Base-by-base conservation (phyloP, 2,329 filamentous ascomycete species). In the Didymella arachidicola region DNA sequence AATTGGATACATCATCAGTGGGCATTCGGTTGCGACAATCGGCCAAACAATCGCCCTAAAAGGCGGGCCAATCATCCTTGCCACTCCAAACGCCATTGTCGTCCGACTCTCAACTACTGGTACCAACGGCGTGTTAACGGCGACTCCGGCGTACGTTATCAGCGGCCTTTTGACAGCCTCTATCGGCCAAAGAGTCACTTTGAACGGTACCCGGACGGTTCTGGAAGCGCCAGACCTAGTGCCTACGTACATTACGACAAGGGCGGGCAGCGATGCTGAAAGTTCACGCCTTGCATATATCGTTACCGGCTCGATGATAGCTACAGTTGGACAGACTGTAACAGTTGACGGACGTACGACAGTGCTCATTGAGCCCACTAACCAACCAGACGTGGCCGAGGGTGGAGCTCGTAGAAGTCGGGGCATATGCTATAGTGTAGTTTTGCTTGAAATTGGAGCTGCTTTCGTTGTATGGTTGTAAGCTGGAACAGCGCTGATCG, bases 281-380 rank as follows among this genome's bases (percentile, higher is more conserved):
- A 8, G 22, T 7, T 46, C 42, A 32, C 16, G 22, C n/a, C 22
- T 39, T 11, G 30, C 22, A 4, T 53, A 29, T n/a, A 26, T 53
- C 14, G 2, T 53, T 3, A 29, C 30, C 34, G 32, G 32, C n/a
- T 27, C 30, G n/a, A 29, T 29, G 10, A 57, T 48, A 2, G 61
- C 60, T 26, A 63, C 55, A 6, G 47, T 62, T 6, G 61, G 63
- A 3, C 57, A 67, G 43, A 60, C 59, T 11, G 57, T 69, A 3
- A 63, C 50, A 1, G 27, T 63, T 12, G 54, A 57, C 30, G 60
- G 62, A 2, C 51, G 43, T 14, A 49, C 48, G 36, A 63, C 60
- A 0, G 57, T 62, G 3, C 51, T 66, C 12, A 42, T 43, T 29
- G 42, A 48, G 8, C 55, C 60, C 5, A 62, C 62, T 8, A 18